Conservation (phyloP, 2,329 filamentous ascomycete genomes). For the Piedraia hortae region DNA sequence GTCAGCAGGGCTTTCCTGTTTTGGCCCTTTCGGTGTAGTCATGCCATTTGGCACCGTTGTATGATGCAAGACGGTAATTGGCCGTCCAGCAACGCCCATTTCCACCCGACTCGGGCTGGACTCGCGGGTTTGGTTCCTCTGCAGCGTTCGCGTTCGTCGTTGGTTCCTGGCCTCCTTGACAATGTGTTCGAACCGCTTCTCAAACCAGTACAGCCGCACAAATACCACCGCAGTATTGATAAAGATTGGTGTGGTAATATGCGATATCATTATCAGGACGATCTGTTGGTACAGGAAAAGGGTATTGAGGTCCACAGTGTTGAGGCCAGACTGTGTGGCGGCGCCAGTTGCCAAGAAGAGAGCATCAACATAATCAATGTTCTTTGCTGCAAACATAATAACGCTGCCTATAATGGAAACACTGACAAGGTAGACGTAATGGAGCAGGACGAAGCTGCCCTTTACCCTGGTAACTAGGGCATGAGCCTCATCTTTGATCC, state of each 20-base stretch:
- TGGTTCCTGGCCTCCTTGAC: slow-evolving; percentile 42
- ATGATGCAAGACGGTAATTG: slow-evolving; percentile 37
- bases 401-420: slow-evolving; percentile 49
- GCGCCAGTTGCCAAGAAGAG: slow-evolving; percentile 67
- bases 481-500: too few species aligned
- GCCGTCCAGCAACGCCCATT: slow-evolving; percentile 34
- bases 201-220: slow-evolving; percentile 88
- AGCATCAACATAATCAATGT: slow-evolving; percentile 56
- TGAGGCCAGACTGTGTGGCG: slow-evolving; percentile 79
- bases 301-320: slow-evolving; percentile 34
- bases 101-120: slow-evolving; percentile 25
- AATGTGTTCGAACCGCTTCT: slow-evolving; percentile 74
- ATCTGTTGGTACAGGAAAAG: slow-evolving; percentile 24
- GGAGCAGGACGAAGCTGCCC: slow-evolving; percentile 57
- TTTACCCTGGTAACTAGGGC: too few species aligned
- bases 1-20: too few species aligned
- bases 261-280: slow-evolving; percentile 40
- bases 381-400: slow-evolving; percentile 36
- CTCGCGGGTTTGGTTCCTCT: slow-evolving; percentile 20
- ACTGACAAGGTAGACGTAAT: slow-evolving; percentile 61
- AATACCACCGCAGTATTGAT: slow-evolving; percentile 74
- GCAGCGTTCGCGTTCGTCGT: slow-evolving; percentile 36
- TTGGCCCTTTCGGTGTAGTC: slow-evolving; percentile 16
- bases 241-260: slow-evolving; percentile 57
- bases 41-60: slow-evolving; percentile 27